These are phyloP conservation scores for Tuber melanosporum DNA, from an alignment of 495 filamentous ascomycete species.

Conservation along the genomic window DNA sequence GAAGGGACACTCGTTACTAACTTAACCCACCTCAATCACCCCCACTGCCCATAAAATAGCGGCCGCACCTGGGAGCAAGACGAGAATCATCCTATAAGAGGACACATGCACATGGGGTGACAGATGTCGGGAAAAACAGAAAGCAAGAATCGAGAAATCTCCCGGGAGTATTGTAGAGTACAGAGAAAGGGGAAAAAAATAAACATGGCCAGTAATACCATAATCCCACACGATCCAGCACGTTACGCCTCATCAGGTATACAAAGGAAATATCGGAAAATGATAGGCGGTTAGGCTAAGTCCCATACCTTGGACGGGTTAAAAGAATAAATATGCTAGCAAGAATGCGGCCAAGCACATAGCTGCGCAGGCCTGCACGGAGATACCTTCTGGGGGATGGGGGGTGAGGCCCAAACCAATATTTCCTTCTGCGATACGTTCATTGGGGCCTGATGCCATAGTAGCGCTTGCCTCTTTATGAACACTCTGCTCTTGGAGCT, in stretches of 20 bases:
- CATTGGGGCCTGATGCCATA: conserved; percentile 35
- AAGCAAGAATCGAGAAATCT: conserved; percentile 23
- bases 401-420: conserved; percentile 44
- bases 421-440: conserved; percentile 32
- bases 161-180: conserved; percentile 35
- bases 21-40: background rate
- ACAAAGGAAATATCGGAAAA: conserved; percentile 37
- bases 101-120: conserved; percentile 33
- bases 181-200: conserved; percentile 33
- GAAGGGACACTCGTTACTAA: background rate
- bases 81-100: conserved; percentile 36
- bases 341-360: conserved; percentile 86
- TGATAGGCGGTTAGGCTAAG: conserved; percentile 11
- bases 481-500: conserved; percentile 62
- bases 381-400: conserved; percentile 63
- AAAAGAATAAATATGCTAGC: conserved; percentile 92
- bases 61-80: conserved; percentile 12
- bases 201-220: conserved; percentile 30
- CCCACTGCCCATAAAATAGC: background rate
- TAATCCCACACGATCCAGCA: conserved; percentile 42
- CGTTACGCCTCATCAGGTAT: conserved; percentile 26
- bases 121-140: background rate
- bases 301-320: conserved; percentile 37
- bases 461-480: conserved; percentile 59
- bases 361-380: conserved; percentile 71